These are phyloP conservation scores for Magnaporthiopsis rhizophila DNA, from an alignment of 2,329 filamentous ascomycete species.

Conservation along the genomic window DNA sequence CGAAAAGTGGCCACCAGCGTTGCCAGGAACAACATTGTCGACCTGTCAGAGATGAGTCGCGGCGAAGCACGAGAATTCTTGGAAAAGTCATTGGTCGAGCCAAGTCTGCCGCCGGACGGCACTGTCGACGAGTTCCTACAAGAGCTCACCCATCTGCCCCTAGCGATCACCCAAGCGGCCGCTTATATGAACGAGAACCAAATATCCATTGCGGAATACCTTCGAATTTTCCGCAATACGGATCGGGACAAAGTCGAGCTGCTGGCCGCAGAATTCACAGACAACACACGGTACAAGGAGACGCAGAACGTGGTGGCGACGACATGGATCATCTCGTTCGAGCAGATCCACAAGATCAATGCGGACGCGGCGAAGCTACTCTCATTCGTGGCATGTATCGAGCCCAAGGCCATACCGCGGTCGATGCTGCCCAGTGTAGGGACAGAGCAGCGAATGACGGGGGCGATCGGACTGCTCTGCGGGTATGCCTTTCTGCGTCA, in stretches of 20 bases:
- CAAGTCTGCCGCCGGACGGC: not conserved
- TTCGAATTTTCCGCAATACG: conserved; percentile 14
- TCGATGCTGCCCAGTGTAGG: conserved; percentile 21
- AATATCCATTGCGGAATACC: conserved; percentile 10
- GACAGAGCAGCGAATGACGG: conserved; percentile 14
- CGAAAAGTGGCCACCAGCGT: conserved; percentile 6
- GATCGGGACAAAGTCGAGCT: conserved; percentile 21
- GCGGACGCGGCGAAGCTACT: conserved; percentile 28
- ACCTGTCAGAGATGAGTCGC: conserved; percentile 5
- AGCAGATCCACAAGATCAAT: conserved; percentile 22
- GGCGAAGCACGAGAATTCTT: conserved; percentile 1
- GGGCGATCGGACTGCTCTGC: conserved; percentile 23
- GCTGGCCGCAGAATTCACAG: conserved; percentile 23
- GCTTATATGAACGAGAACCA: conserved; percentile 11
- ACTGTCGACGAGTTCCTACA: conserved; percentile 6
- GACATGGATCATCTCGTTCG: conserved; percentile 32
- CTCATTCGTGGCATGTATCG: conserved; percentile 29
- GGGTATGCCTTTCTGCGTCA: conserved; percentile 23
- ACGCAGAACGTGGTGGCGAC: conserved; percentile 24
- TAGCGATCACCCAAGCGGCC: conserved; percentile 13
- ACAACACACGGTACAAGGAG: conserved; percentile 20
- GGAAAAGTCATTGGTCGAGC: not conserved
- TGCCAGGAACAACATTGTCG: conserved; percentile 5
- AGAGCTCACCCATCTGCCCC: conserved; percentile 10
- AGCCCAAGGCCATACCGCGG: conserved; percentile 29